Percentiles rank a stretch among this genome's conserved stretches.
phyloP scores from a whole-genome alignment of 129 eudicot genomes.

The Silybum marianum region DNA sequence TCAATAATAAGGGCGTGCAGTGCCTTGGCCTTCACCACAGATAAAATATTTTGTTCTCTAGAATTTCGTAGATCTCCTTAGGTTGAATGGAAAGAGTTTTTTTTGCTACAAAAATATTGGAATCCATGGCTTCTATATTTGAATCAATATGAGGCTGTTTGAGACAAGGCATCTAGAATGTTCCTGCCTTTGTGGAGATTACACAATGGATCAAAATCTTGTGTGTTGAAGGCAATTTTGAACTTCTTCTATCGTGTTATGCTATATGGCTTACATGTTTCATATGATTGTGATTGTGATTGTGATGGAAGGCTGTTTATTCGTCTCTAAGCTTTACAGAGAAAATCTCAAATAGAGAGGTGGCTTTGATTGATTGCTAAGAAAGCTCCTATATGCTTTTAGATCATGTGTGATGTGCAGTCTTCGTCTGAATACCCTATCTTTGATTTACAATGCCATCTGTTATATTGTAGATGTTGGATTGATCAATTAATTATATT shows the following conservation, averaged over 20 bases:
- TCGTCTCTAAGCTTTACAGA: slow-evolving; percentile 1
- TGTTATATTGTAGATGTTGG: not conserved
- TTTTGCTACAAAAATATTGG: slow-evolving; percentile 18
- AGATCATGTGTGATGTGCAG: not conserved
- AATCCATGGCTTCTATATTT: slow-evolving; percentile 18
- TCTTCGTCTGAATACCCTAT: slow-evolving; percentile 13
- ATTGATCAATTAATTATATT: slow-evolving; percentile 1
- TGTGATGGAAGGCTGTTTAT: slow-evolving; percentile 10
- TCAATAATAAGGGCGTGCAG: slow-evolving; percentile 14
- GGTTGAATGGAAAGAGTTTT: slow-evolving; percentile 1
- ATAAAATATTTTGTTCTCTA: not conserved
- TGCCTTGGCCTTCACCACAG: not conserved
- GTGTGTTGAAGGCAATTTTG: not conserved
- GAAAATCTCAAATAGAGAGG: not conserved
- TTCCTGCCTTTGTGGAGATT: not conserved
- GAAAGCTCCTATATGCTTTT: not conserved
- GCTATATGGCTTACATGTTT: not conserved
- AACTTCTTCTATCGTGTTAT: slow-evolving; percentile 12
- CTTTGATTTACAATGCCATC: slow-evolving; percentile 17
- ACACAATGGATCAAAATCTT: slow-evolving; percentile 13
- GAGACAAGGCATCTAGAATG: not conserved
- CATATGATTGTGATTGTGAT: slow-evolving; percentile 20
- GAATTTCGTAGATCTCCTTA: slow-evolving; percentile 14
- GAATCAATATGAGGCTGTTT: slow-evolving; percentile 9
- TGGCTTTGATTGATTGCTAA: not conserved